Percentiles rank a stretch among this genome's conserved stretches.
Evolutionary conservation across 1,139 yeast species (phyloP).

Genomic region (Yarrowia galli): DNA sequence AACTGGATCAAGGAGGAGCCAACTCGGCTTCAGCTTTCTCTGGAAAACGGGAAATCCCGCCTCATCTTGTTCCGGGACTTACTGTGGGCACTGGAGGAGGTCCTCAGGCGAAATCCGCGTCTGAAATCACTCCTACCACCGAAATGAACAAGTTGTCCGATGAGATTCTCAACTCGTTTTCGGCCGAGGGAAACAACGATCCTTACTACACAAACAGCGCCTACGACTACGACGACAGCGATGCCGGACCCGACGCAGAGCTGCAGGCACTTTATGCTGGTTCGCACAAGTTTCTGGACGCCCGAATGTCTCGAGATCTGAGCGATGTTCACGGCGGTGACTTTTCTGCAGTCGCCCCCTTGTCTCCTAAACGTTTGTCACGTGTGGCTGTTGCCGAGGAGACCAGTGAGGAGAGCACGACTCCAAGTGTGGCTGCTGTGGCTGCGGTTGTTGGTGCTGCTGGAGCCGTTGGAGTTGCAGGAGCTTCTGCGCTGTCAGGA

Average conservation of each 20-base stretch:
- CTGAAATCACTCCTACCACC: slow-evolving; percentile 24
- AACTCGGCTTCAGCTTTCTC: not conserved
- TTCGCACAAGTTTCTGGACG: slow-evolving; percentile 21
- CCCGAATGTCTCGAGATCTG: slow-evolving; percentile 20
- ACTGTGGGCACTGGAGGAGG: not conserved
- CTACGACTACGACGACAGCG: slow-evolving; percentile 32
- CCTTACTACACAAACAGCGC: slow-evolving; percentile 20
- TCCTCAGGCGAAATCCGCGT: not conserved
- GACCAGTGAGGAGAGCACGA: not conserved
- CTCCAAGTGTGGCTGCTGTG: not conserved
- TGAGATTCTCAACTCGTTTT: slow-evolving; percentile 46
- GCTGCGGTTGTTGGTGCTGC: slow-evolving; percentile 17
- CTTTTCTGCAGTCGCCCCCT: slow-evolving; percentile 12
- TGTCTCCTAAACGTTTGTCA: slow-evolving; percentile 15
- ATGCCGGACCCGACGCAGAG: slow-evolving; percentile 25
- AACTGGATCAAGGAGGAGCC: slow-evolving; percentile 4
- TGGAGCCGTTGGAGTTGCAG: slow-evolving; percentile 4
- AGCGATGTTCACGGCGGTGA: not conserved
- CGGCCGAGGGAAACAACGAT: slow-evolving; percentile 13
- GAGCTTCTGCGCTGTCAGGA: not conserved
- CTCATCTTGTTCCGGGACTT: not conserved
- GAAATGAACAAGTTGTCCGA: slow-evolving; percentile 44
- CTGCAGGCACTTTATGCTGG: slow-evolving; percentile 33
- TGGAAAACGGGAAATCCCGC: slow-evolving; percentile 1
- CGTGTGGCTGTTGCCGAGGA: not conserved